phyloP scores from a whole-genome alignment of 495 filamentous ascomycete genomes.

The Beverwykella pulmonaria region DNA sequence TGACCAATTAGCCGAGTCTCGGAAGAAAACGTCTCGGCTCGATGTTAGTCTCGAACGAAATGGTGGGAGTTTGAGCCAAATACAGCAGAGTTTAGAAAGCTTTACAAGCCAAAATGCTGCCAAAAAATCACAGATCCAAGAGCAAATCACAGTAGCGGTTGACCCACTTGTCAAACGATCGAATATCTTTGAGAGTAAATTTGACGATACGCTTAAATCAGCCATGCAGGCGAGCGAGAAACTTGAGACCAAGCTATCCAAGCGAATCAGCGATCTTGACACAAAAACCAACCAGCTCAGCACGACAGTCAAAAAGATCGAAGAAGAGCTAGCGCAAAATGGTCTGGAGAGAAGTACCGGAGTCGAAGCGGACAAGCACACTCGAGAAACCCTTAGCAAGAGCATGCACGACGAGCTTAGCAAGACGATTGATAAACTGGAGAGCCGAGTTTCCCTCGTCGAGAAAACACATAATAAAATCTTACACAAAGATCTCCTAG shows the following conservation, averaged over 20 bases:
- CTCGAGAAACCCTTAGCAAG: background rate
- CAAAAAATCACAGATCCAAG: background rate
- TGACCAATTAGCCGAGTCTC: background rate
- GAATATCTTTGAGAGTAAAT: background rate
- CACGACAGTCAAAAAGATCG: background rate
- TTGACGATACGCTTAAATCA: background rate
- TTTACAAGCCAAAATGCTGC: background rate
- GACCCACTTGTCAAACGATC: background rate
- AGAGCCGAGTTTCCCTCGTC: background rate
- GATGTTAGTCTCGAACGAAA: background rate
- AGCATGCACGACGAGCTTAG: background rate
- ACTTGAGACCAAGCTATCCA: background rate
- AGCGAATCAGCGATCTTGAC: background rate
- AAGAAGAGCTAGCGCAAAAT: background rate
- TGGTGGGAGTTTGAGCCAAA: background rate
- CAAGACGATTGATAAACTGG: background rate
- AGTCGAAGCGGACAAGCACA: too few relatives aligned
- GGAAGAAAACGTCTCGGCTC: background rate
- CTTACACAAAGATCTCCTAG: background rate
- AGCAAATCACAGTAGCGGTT: background rate
- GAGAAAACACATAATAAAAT: background rate
- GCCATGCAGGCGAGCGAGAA: background rate
- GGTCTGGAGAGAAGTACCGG: background rate
- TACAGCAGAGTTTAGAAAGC: background rate
- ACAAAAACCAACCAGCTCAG: background rate